Evolutionary conservation across 345 rosid species (phyloP), one percentile per base, ranked within the genome.

Genomic region (Rhodomyrtus tomentosa): DNA sequence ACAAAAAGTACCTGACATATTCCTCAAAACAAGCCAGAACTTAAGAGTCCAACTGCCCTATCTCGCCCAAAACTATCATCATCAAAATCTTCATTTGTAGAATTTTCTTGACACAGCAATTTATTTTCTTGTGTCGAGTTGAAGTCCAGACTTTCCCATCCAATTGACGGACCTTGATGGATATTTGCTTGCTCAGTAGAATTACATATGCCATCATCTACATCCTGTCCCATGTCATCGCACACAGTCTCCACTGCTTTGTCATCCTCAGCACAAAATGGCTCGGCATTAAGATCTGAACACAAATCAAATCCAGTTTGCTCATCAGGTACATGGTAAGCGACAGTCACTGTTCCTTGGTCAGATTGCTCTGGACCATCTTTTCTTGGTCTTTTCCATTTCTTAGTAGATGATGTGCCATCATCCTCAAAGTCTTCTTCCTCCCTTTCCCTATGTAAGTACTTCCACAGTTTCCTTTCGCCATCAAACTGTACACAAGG

Each of bases 401-500:
- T 97, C 93, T 97, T 97, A 49, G 99, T 97, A 50, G 99, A 97
- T 82, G 99, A 97, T 88, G 99, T 97, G 59, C 99, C 99, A 81
- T 97, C 99, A 87, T 97, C 99, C 89, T 97, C 99, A 85, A 97
- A 97, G 91, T 97, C 99, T 91, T 97, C 99, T 89, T 97, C 99
- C 90, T 97, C 99, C 88, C 98, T 95, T 81, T 97, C 98, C 87
- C 98, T 88, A 86, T 97, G 99, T 83, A 96, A 87, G 90, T 97
- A 97, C 84, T 94, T 98, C 99, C 99, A 98, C 92, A 98, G 83
- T 89, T 98, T 98, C 93, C 99, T 91, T 79, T 98, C 99, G 2
- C 93, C 90, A 85, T 96, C 99, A 85, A 92, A 98, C 83, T 93
- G 98, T 82, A 98, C 99, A 87, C 99, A 98, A 83, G 99, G 99